Percentiles rank a stretch among this genome's conserved stretches.
These are phyloP conservation scores for Trametes hirsuta DNA, from an alignment of 1,284 basidiomycete genomes.

Conservation along the genomic window DNA sequence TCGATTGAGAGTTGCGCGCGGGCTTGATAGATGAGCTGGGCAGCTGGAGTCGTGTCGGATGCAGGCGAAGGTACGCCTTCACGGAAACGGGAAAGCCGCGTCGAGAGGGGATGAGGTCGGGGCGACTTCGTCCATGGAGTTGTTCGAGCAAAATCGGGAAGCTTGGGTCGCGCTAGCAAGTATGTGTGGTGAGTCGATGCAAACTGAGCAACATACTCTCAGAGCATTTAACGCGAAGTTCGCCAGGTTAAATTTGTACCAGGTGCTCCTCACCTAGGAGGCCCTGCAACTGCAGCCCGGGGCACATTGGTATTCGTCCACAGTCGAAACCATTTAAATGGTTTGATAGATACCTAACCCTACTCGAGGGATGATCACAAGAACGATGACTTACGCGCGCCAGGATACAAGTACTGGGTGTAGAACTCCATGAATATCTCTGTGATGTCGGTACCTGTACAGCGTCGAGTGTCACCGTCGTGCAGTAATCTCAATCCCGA, in stretches of 20 bases:
- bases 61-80: conserved; percentile 21
- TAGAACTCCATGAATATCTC: conserved; percentile 10
- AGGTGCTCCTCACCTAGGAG: no score
- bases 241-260: no score
- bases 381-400: background rate
- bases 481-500: no score
- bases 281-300: no score
- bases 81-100: conserved; percentile 41
- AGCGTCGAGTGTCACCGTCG: background rate
- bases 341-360: no score
- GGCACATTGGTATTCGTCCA: background rate
- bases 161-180: background rate
- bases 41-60: conserved; percentile 27
- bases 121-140: conserved; percentile 19
- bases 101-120: conserved; percentile 36
- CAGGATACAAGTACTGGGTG: conserved; percentile 4
- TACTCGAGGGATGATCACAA: no score
- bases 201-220: background rate
- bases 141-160: conserved; percentile 1
- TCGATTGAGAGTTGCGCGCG: conserved; percentile 39
- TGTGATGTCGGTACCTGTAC: conserved; percentile 3
- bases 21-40: conserved; percentile 39
- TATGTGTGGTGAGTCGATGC: no score
- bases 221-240: no score
- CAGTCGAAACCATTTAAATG: no score